Conservation (phyloP, 352 stramenopile genomes). For the Pythium phragmitis region DNA sequence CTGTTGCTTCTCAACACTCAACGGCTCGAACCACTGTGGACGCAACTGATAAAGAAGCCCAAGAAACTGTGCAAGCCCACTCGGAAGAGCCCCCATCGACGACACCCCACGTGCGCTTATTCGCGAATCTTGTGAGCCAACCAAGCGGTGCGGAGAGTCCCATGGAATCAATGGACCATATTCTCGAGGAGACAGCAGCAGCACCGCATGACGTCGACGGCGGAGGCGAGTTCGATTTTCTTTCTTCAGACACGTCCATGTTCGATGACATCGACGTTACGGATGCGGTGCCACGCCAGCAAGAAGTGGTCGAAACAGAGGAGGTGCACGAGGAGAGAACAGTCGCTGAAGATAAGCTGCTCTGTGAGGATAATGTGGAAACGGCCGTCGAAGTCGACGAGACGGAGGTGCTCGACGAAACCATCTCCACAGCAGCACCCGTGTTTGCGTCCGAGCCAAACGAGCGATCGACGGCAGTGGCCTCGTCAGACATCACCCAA, state of each 20-base stretch:
- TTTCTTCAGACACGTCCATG: slow-evolving; percentile 28
- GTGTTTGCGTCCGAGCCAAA: background rate
- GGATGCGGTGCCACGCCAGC: background rate
- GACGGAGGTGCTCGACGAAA: background rate
- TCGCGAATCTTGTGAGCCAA: background rate
- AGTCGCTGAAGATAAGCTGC: background rate
- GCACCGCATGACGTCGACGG: background rate
- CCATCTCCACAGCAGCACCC: background rate
- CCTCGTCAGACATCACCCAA: slow-evolving; percentile 46
- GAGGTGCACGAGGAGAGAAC: background rate
- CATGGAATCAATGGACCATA: background rate
- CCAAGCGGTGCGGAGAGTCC: background rate
- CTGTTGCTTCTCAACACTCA: background rate
- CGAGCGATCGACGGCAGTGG: slow-evolving; percentile 13
- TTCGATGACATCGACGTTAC: slow-evolving; percentile 20
- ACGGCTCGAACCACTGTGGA: background rate
- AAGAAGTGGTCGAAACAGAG: background rate
- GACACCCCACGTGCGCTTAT: background rate
- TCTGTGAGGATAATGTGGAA: background rate
- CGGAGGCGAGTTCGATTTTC: slow-evolving; percentile 37
- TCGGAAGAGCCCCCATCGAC: background rate
- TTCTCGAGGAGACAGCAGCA: background rate
- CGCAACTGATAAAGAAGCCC: background rate
- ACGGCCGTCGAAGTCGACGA: background rate
- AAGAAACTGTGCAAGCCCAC: background rate